These are phyloP conservation scores for Pichia sp. DNA, from an alignment of 1,139 yeast genomes.

Conservation along the genomic window DNA sequence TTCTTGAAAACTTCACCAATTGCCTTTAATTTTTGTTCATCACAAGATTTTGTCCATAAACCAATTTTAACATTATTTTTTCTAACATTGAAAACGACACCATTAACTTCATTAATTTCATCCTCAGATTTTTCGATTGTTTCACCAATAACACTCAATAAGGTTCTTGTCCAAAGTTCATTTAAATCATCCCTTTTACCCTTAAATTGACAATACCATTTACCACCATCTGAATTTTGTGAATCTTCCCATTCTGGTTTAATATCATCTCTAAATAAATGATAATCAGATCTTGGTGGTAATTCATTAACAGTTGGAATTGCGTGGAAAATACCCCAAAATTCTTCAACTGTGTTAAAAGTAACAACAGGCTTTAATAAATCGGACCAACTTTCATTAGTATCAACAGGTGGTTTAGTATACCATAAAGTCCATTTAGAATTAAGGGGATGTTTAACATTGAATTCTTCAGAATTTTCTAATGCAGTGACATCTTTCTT, in stretches of 20 bases:
- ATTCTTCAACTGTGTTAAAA: conserved; percentile 90
- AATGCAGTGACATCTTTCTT: conserved; percentile 46
- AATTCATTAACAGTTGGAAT: conserved; percentile 89
- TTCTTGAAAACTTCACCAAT: conserved; percentile 85
- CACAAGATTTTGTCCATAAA: conserved; percentile 86
- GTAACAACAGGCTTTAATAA: conserved; percentile 89
- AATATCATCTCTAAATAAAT: conserved; percentile 87
- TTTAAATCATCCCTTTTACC: conserved; percentile 62
- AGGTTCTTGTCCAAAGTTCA: conserved; percentile 88
- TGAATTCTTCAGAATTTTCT: conserved; percentile 62
- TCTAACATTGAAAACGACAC: conserved; percentile 87
- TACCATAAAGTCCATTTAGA: conserved; percentile 97
- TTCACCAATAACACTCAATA: conserved; percentile 91
- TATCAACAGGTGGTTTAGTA: conserved; percentile 82
- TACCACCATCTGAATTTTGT: conserved; percentile 85
- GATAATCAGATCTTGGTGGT: conserved; percentile 91
- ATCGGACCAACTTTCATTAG: conserved; percentile 86
- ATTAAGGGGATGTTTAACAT: conserved; percentile 85
- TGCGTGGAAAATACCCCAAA: conserved; percentile 97
- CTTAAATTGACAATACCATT: conserved; percentile 80
- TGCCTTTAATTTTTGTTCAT: conserved; percentile 45
- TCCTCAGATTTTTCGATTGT: conserved; percentile 84
- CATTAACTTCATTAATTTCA: conserved; percentile 62
- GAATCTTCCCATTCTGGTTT: conserved; percentile 99
- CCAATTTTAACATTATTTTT: conserved; percentile 79